These are phyloP conservation scores for Ceratonia siliqua DNA, from an alignment of 306 rosid species.

Conservation along the genomic window DNA sequence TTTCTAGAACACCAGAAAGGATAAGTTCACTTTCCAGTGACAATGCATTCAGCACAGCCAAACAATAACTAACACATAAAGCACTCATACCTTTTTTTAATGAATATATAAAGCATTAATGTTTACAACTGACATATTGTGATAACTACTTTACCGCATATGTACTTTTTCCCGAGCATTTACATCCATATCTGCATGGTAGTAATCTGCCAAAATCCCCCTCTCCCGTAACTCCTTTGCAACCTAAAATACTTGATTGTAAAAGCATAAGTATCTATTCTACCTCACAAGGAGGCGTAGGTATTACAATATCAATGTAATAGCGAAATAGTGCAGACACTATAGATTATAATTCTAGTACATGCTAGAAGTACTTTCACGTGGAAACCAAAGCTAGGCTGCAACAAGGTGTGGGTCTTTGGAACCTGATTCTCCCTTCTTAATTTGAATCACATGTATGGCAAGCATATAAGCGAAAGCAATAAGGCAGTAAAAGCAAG, in stretches of 20 bases:
- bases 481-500: not conserved
- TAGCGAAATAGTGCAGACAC: not conserved
- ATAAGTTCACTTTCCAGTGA: conserved; percentile 8
- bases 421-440: not conserved
- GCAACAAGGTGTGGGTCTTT: not conserved
- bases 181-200: conserved; percentile 95
- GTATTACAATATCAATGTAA: conserved; percentile 3
- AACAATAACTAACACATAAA: conserved; percentile 17
- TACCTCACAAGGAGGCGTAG: conserved; percentile 13
- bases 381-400: conserved; percentile 14
- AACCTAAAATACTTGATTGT: conserved; percentile 54
- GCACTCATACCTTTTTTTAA: not conserved
- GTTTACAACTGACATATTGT: conserved; percentile 30
- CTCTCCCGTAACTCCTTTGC: conserved; percentile 84
- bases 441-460: not conserved
- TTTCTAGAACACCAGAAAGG: conserved; percentile 20
- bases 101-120: conserved; percentile 8
- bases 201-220: conserved; percentile 79
- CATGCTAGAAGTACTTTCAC: not conserved
- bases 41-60: conserved; percentile 23
- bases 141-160: conserved; percentile 62
- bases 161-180: conserved; percentile 80
- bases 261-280: conserved; percentile 24
- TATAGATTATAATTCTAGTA: conserved; percentile 6
- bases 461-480: not conserved